Evolutionary conservation across 176 grass and related monocot genomes (phyloP).

Genomic region (Paspalum notatum): DNA sequence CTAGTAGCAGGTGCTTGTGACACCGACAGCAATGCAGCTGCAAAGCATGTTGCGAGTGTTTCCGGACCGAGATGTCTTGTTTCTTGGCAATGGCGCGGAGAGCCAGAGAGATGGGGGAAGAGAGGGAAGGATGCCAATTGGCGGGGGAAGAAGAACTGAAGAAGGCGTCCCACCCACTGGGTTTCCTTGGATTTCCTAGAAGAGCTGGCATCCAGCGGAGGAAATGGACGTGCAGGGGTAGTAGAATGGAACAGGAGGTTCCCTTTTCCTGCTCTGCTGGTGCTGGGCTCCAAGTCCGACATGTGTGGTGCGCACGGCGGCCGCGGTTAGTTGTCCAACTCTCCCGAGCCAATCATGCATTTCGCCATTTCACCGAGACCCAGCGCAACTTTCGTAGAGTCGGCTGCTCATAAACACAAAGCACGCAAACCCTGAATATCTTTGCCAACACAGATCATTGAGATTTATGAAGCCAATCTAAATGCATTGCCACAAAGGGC

Average conservation of each 20-base stretch:
- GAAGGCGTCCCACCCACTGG: neutral
- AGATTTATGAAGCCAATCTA: no score
- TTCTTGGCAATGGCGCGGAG: neutral
- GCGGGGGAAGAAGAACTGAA: constrained; percentile 36
- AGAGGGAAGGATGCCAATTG: constrained; percentile 33
- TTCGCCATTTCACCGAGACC: neutral
- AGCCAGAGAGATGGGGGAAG: neutral
- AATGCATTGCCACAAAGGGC: no score
- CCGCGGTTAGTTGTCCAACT: neutral
- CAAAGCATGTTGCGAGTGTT: neutral
- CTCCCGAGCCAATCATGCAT: neutral
- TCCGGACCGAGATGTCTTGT: neutral
- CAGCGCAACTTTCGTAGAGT: no score
- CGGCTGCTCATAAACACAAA: no score
- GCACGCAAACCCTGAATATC: no score
- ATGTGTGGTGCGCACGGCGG: constrained; percentile 23
- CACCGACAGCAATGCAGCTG: neutral
- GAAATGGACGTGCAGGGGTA: constrained; percentile 46
- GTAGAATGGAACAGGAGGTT: neutral
- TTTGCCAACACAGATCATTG: no score
- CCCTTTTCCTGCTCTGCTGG: no score
- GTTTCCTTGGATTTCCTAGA: neutral
- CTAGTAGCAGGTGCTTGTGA: neutral
- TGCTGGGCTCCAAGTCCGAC: neutral
- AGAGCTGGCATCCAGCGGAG: constrained; percentile 52